Base-by-base conservation (phyloP, 148 eudicot genomes). In the Amaranthus cruentus region DNA sequence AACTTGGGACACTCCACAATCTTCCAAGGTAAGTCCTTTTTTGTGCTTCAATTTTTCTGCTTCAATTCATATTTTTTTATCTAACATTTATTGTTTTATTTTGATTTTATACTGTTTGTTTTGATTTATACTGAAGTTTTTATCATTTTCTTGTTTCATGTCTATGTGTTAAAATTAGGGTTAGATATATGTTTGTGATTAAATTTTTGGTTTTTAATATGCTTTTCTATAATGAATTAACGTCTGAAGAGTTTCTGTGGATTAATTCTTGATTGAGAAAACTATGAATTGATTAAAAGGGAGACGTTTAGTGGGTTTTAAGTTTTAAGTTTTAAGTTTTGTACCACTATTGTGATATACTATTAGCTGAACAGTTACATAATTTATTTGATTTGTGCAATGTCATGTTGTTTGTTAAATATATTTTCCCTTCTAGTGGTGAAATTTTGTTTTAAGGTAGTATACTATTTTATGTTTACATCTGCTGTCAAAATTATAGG, bases 1-100 rank as follows among this genome's bases (percentile, higher is more conserved):
- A 38, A 83, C 84, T 42, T 86, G 87, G 85, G 88, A 86, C 53
- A 49, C 80, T 51, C 82, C 87, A 9, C 83, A 84, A 52, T 74
- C 88, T 21, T 81, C 88, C 62, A 81, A 84, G 84, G 91, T 88
- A 76, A 43, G 74, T 61, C 15, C 70, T 66, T 57, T 55, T 14
- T 28, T 28, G 38, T 28, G 38, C 1, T 28, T 28, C 38, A 28
- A 28, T 28, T 28, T 76, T 54, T 74, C 59, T 58, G 43, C 47
- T 38, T 4, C 55, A 8, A 46, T 68, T 54, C 2, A 21, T 46
- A 13, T 38, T 6, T 28, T 28, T 51, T 6, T 18, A n/a, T 5
- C 52, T 14, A 11, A 15, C 9, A 21, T 61, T 69, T 15, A 15
- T 4, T 6, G 62, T 66, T 59, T 59, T 10, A 42, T 58, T 59